Percentiles rank a stretch among this genome's conserved stretches.
Conservation (phyloP, 352 stramenopile genomes). For the Peronospora destructor region DNA sequence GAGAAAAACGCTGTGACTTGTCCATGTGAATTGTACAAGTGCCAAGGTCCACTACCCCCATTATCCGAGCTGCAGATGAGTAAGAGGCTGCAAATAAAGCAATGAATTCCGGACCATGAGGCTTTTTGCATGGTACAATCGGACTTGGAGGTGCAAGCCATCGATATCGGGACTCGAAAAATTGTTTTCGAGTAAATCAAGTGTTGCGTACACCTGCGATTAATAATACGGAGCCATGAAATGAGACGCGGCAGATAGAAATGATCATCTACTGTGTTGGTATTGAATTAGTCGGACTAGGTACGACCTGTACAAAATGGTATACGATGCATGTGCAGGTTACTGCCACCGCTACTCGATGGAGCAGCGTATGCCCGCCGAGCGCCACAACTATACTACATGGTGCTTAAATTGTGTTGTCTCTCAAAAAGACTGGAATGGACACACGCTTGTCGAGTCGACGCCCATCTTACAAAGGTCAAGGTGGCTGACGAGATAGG, state of each 20-base stretch:
- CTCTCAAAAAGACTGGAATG: neutral
- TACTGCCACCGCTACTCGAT: constrained; percentile 9
- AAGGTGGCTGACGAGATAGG: too few relatives aligned
- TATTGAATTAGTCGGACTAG: neutral
- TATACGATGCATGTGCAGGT: neutral
- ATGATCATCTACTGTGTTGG: neutral
- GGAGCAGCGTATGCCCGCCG: constrained; percentile 10
- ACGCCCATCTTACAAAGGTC: too few relatives aligned
- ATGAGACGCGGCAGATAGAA: constrained; percentile 9
- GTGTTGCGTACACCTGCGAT: constrained; percentile 18
- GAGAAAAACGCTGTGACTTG: constrained; percentile 14
- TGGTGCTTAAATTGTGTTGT: constrained; percentile 6
- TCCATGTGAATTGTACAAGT: constrained; percentile 33
- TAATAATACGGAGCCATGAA: constrained; percentile 14
- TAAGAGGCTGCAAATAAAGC: constrained; percentile 20
- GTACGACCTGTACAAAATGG: constrained; percentile 11
- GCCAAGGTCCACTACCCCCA: constrained; percentile 27
- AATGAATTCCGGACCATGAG: constrained; percentile 24
- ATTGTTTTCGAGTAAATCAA: constrained; percentile 25
- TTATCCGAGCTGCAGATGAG: constrained; percentile 9
- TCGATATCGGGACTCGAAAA: constrained; percentile 16
- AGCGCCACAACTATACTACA: constrained; percentile 10
- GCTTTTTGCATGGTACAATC: constrained; percentile 19
- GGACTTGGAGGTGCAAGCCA: constrained; percentile 13
- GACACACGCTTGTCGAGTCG: constrained; percentile 1